Percentiles rank a stretch among this genome's conserved stretches.
phyloP scores from a whole-genome alignment of 2,329 filamentous ascomycete genomes.

The Cytospora piceicola region DNA sequence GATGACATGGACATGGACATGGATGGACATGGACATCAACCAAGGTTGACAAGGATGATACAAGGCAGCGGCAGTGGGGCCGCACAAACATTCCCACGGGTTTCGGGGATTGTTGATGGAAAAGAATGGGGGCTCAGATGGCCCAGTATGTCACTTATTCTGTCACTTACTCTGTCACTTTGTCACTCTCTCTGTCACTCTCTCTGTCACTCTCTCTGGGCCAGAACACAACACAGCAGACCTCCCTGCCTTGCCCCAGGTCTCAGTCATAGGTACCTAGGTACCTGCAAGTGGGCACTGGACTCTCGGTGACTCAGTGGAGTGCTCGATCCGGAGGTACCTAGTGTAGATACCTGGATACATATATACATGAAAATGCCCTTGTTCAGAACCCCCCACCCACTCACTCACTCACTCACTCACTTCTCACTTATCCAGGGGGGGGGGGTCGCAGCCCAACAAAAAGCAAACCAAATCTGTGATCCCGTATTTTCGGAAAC shows the following conservation, averaged over 20 bases:
- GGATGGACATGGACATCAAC: neutral
- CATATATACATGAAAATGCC: no score
- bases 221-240: neutral
- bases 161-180: neutral
- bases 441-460: conserved; percentile 19
- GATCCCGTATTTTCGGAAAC: conserved; percentile 6
- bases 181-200: neutral
- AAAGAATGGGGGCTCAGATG: neutral
- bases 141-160: neutral
- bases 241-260: neutral
- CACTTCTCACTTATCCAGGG: neutral
- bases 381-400: neutral
- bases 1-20: conserved; percentile 18
- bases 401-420: conserved; percentile 11
- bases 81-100: conserved; percentile 21
- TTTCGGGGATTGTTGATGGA: conserved; percentile 19
- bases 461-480: conserved; percentile 10
- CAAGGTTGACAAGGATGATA: conserved; percentile 8
- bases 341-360: neutral
- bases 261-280: neutral
- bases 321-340: neutral
- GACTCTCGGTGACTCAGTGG: no score
- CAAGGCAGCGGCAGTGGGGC: neutral
- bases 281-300: no score
- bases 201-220: neutral